Base-by-base conservation (phyloP, 768 basidiomycete species). In the Tricholoma matsutake region DNA sequence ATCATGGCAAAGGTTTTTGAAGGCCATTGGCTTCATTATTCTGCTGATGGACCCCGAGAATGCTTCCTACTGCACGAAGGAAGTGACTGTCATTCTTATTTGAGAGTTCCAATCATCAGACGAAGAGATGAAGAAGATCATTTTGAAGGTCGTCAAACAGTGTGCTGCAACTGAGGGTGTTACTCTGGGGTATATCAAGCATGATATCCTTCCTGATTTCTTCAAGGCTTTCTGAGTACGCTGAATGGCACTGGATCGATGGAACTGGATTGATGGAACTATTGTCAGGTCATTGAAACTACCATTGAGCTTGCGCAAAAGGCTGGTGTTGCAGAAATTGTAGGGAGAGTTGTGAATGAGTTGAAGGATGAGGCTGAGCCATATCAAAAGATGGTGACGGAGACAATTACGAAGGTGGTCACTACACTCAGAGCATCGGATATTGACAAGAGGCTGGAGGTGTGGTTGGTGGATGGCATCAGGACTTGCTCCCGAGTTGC, bases 121-220 rank as follows among this genome's bases (percentile, higher is more conserved):
- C 72, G 97, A 99, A 74, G 97, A 99, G 81, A 99, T 99, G 97
- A 96, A 98, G 85, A 97, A 98, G 83, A 98, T 98, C 65, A 97
- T 99, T 5, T 78, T 99, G 54, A 98, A 98, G 75, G 97, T 99
- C 60, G 96, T 98, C 68, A 97, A 98, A 76, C 97, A 98, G 73
- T 98, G 97, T 70, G 94, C 97, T 32, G 93, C 94, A 8, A 99
- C 97, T 1, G 97, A 99, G 72, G 97, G 97, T 78, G 97, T 99
- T 37, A 94, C 94, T 0, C 87, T 97, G 2, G 83, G 86, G 41
- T 99, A 98, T 74, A 97, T 99, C 72, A 96, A 94, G 69, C 89
- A 96, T 67, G 97, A 99, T 69, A 98, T 99, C 58, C 83, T 98
- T 6, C 97, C 97, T 22, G 97, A 99, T 76, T 98, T 98, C 77